Evolutionary conservation across 164 flowering plant species (phyloP).

Genomic region (Litsea cubeba): DNA sequence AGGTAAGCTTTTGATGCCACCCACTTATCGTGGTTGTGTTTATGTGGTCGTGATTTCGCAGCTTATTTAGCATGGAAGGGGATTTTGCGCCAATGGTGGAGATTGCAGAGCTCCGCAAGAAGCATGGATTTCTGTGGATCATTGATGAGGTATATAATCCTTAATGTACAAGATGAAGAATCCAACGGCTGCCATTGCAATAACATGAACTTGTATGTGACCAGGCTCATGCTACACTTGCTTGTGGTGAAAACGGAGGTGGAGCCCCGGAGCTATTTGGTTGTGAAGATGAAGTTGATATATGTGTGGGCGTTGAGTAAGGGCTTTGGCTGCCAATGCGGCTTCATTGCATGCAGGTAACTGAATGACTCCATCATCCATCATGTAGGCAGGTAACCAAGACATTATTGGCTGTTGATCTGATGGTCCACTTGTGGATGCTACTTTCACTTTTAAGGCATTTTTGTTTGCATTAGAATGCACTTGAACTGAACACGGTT

Average conservation of each 20-base stretch:
- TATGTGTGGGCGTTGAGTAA: constrained; percentile 87
- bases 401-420: too few relatives aligned
- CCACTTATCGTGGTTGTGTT: too few relatives aligned
- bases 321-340: constrained; percentile 94
- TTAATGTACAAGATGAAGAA: neutral
- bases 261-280: constrained; percentile 78
- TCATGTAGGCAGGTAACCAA: neutral
- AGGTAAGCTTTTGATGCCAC: too few relatives aligned
- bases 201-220: too few relatives aligned
- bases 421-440: too few relatives aligned
- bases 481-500: too few relatives aligned
- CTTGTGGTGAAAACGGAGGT: constrained; percentile 80
- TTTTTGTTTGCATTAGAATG: too few relatives aligned
- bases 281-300: constrained; percentile 79
- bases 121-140: constrained; percentile 72
- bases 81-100: constrained; percentile 86
- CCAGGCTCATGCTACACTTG: constrained; percentile 84
- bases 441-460: too few relatives aligned
- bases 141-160: constrained; percentile 80
- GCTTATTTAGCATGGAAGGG: constrained; percentile 99
- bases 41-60: constrained; percentile 22
- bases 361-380: constrained; percentile 1
- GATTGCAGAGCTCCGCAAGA: constrained; percentile 71
- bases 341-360: constrained; percentile 96
- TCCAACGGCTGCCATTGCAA: neutral